Conservation (phyloP, 2,329 filamentous ascomycete species). For the Colletotrichum zoysiae region DNA sequence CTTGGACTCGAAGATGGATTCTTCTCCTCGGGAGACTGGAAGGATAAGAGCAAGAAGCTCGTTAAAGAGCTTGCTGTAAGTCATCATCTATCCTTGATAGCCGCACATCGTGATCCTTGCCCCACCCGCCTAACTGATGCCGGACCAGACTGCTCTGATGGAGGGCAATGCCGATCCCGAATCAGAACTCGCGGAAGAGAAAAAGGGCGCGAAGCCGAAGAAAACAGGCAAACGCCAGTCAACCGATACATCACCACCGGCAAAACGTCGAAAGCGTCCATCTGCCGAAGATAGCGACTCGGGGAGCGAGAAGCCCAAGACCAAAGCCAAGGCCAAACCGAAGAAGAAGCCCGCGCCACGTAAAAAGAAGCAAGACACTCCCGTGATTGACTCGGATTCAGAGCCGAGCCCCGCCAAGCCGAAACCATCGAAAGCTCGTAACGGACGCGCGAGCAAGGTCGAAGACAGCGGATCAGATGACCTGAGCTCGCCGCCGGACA, state of each 20-base stretch:
- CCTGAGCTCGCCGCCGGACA: slow-evolving; percentile 25
- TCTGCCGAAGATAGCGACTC: slow-evolving; percentile 46
- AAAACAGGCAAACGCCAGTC: slow-evolving; percentile 52
- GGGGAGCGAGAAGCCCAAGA: slow-evolving; percentile 44
- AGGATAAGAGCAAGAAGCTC: slow-evolving; percentile 68
- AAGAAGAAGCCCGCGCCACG: slow-evolving; percentile 45
- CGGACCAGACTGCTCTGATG: slow-evolving; percentile 18
- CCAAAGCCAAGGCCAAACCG: slow-evolving; percentile 36
- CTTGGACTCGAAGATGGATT: slow-evolving; percentile 64
- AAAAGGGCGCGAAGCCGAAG: slow-evolving; percentile 45
- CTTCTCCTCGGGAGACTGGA: slow-evolving; percentile 65
- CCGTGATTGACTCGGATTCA: slow-evolving; percentile 48
- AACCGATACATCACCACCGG: slow-evolving; percentile 51
- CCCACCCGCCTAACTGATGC: slow-evolving; percentile 17
- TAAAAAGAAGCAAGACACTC: slow-evolving; percentile 46
- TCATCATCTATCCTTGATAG: slow-evolving; percentile 32
- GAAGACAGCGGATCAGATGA: slow-evolving; percentile 38
- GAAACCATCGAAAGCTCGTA: slow-evolving; percentile 41
- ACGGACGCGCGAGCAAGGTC: slow-evolving; percentile 20
- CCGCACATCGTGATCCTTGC: background rate
- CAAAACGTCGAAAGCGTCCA: slow-evolving; percentile 56
- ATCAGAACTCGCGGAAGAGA: slow-evolving; percentile 11
- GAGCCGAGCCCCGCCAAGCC: slow-evolving; percentile 45
- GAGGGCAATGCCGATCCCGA: slow-evolving; percentile 12
- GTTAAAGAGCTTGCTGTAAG: slow-evolving; percentile 68